Evolutionary conservation across 2,329 filamentous ascomycete species (phyloP).

Genomic region (Aspergillus proliferans): DNA sequence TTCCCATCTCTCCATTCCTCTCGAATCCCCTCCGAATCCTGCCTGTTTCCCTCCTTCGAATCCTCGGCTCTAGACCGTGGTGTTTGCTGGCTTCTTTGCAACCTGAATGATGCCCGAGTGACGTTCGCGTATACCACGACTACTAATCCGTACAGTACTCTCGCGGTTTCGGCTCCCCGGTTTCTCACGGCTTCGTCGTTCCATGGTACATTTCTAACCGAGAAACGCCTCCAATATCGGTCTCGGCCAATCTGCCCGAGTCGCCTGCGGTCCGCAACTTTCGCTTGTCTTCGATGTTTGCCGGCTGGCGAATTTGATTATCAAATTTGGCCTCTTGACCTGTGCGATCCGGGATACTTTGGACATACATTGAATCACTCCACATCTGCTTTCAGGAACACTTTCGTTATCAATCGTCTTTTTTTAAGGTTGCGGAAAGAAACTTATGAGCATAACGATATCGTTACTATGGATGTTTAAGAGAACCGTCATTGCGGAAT

Average conservation of each 20-base stretch:
- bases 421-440: conserved; percentile 1
- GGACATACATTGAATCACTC: not conserved
- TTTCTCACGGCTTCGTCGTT: not conserved
- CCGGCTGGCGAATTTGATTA: not conserved
- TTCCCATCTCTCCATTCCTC: conserved; percentile 1
- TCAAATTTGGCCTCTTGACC: not conserved
- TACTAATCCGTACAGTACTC: too few relatives aligned
- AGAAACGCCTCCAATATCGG: not conserved
- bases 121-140: conserved; percentile 4
- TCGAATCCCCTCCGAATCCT: not conserved
- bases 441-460: not conserved
- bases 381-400: not conserved
- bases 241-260: too few relatives aligned
- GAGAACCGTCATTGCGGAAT: conserved; percentile 6
- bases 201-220: conserved; percentile 16
- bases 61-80: not conserved
- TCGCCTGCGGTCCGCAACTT: conserved; percentile 1
- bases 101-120: conserved; percentile 11
- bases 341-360: not conserved
- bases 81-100: not conserved
- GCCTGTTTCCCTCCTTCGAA: not conserved
- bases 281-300: not conserved
- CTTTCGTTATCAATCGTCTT: conserved; percentile 5
- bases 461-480: conserved; percentile 13
- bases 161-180: not conserved